phyloP scores from a whole-genome alignment of 495 filamentous ascomycete species.

The Neurospora terricola region DNA sequence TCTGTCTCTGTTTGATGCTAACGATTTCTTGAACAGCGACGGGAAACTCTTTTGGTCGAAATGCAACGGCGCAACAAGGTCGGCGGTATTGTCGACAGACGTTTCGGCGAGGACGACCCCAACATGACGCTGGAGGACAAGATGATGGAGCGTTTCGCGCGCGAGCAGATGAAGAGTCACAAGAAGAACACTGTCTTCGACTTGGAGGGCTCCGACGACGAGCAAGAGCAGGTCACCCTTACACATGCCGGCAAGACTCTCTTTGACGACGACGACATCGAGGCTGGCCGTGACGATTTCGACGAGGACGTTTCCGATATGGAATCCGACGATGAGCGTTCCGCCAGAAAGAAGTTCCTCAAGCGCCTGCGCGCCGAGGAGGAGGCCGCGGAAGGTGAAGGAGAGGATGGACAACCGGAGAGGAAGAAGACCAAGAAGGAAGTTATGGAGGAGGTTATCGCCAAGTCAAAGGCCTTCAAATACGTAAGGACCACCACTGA shows the following conservation, averaged over 20 bases:
- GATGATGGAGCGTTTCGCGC: slow-evolving; percentile 80
- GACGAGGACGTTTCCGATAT: slow-evolving; percentile 52
- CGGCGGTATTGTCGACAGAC: slow-evolving; percentile 82
- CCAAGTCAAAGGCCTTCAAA: slow-evolving; percentile 92
- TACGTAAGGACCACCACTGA: slow-evolving; percentile 42
- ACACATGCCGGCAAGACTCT: slow-evolving; percentile 78
- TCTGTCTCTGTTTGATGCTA: background rate
- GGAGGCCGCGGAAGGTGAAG: slow-evolving; percentile 32
- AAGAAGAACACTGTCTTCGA: slow-evolving; percentile 76
- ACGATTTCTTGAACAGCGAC: slow-evolving; percentile 39
- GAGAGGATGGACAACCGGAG: slow-evolving; percentile 49
- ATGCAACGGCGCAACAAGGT: slow-evolving; percentile 81
- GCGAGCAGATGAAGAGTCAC: slow-evolving; percentile 64
- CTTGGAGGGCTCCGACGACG: slow-evolving; percentile 74
- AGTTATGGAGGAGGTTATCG: slow-evolving; percentile 94
- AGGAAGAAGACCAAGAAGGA: slow-evolving; percentile 89
- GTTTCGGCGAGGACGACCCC: slow-evolving; percentile 93
- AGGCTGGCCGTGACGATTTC: slow-evolving; percentile 55
- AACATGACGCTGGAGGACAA: slow-evolving; percentile 89
- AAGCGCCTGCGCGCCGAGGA: slow-evolving; percentile 50
- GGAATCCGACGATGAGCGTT: slow-evolving; percentile 36
- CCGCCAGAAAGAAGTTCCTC: slow-evolving; percentile 37
- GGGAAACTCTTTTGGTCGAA: slow-evolving; percentile 71
- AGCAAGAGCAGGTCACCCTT: slow-evolving; percentile 45
- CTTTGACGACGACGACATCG: slow-evolving; percentile 36